Conservation (phyloP, 306 rosid genomes). For the Cicer arietinum region DNA sequence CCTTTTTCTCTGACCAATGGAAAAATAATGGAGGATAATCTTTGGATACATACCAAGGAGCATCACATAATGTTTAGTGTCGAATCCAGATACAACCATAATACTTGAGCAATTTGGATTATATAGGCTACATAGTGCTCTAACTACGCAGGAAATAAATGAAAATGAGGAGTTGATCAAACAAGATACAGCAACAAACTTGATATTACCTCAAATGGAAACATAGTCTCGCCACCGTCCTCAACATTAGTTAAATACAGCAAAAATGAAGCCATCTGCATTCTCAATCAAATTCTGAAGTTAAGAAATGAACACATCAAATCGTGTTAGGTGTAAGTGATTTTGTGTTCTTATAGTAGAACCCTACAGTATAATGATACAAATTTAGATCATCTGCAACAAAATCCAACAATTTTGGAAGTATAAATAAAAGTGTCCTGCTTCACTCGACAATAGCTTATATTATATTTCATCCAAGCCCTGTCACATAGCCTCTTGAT, state of each 20-base stretch:
- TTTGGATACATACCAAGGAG: not conserved
- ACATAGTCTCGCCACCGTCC: slow-evolving; percentile 90
- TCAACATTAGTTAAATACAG: slow-evolving; percentile 75
- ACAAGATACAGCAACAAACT: slow-evolving; percentile 11
- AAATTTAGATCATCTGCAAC: slow-evolving; percentile 29
- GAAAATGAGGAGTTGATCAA: slow-evolving; percentile 19
- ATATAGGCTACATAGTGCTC: not conserved
- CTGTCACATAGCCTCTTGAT: slow-evolving; percentile 4
- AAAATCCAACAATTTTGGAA: slow-evolving; percentile 8
- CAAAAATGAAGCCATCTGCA: slow-evolving; percentile 84
- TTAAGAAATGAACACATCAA: slow-evolving; percentile 29
- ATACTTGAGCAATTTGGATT: not conserved
- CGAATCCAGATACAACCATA: not conserved
- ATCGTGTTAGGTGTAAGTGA: slow-evolving; percentile 10
- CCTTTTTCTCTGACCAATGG: not conserved
- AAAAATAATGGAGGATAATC: not conserved
- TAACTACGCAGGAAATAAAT: slow-evolving; percentile 6
- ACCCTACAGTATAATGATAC: slow-evolving; percentile 3
- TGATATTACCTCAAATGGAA: slow-evolving; percentile 79
- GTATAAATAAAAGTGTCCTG: not conserved
- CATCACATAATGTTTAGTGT: not conserved
- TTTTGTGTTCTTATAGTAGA: slow-evolving; percentile 10
- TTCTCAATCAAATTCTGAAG: slow-evolving; percentile 34
- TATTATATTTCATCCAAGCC: slow-evolving; percentile 35
- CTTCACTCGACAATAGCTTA: slow-evolving; percentile 15